Conservation (phyloP, 192 early-diverging fungal species). For the Dimargaris cristalligena region DNA sequence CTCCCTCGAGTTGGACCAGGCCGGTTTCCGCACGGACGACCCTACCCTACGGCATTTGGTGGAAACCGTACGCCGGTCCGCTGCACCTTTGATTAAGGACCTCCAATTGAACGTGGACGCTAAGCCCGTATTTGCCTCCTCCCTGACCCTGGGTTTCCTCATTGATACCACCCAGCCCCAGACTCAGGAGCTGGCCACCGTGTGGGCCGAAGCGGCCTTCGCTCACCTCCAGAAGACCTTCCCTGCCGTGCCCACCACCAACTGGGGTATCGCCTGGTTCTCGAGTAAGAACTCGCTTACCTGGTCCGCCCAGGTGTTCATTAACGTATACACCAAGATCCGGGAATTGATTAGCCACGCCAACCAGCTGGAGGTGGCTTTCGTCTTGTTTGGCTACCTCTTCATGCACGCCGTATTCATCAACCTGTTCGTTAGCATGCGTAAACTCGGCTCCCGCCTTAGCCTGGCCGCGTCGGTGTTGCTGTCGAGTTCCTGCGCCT, state of each 20-base stretch:
- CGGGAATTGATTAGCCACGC: slow-evolving; percentile 51
- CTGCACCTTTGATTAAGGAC: background rate
- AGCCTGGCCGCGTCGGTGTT: slow-evolving; percentile 57
- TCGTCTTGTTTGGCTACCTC: slow-evolving; percentile 59
- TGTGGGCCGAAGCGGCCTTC: slow-evolving; percentile 34
- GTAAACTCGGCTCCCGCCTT: slow-evolving; percentile 63
- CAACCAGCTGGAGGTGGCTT: slow-evolving; percentile 56
- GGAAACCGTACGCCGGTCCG: background rate
- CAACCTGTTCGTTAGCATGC: slow-evolving; percentile 69
- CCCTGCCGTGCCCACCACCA: slow-evolving; percentile 16
- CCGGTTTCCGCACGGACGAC: background rate
- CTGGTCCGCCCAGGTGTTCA: slow-evolving; percentile 31
- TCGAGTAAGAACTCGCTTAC: slow-evolving; percentile 29
- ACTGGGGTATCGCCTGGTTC: slow-evolving; percentile 13
- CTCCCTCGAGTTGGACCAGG: background rate
- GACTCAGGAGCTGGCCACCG: slow-evolving; percentile 20
- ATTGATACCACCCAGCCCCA: slow-evolving; percentile 30
- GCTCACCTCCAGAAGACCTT: slow-evolving; percentile 22
- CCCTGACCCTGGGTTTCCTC: slow-evolving; percentile 31
- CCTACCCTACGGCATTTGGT: background rate
- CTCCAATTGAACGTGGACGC: slow-evolving; percentile 1
- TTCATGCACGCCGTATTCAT: slow-evolving; percentile 70
- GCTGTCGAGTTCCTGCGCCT: slow-evolving; percentile 55
- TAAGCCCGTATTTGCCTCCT: slow-evolving; percentile 16
- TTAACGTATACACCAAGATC: slow-evolving; percentile 39